Base-by-base conservation (phyloP, 2,329 filamentous ascomycete genomes). In the Penicillium sp. region DNA sequence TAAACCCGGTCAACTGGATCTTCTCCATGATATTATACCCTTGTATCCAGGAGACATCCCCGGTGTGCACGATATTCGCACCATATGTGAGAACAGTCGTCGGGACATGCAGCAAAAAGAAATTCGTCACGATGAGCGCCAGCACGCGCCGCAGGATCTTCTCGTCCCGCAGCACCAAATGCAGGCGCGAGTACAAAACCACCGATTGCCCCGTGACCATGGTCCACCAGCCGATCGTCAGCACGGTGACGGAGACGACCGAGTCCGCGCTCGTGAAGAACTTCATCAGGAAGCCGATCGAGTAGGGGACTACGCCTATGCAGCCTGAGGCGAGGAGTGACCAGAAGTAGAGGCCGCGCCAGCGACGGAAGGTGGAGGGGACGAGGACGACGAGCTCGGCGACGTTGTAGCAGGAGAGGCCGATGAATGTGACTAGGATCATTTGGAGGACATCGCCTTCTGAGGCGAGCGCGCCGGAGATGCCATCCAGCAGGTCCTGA, bases 141-240 rank as follows among this genome's bases (percentile, higher is more conserved):
- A 87, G 75, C 0, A 86, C 81, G 11, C 77, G 75, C 4, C 77
- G 79, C 0, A 88, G 75, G 3, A 82, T 70, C 2, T 72, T 71
- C 6, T 79, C 75, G 43, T 85, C 83, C 15, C 80, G 80, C 3
- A 86, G 74, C 11, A 89, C 79, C 1, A 89, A 77, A 67, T 88
- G 85, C 0, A 89, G 78, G 6, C 86, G 80, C 0, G 85, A 88
- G 76, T 85, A 89, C 1, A 89, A 75, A 1, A 89, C 86, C 12
- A 88, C 66, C 0, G 82, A 82, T 69, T 88, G 84, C 0, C 86
- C 86, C 1, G 85, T 86, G 0, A 88, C 82, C 84, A 88, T 87
- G 2, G 75, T 66, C 70, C 82, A 83, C 83, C 86, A 84, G 11
- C 84, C 86, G 57, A 88, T 60, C n/a, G 77, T 78, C 25, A 83